Percentiles rank a stretch among this genome's conserved stretches.
Evolutionary conservation across 495 filamentous ascomycete species (phyloP).

Genomic region (Aspergillus campestris): DNA sequence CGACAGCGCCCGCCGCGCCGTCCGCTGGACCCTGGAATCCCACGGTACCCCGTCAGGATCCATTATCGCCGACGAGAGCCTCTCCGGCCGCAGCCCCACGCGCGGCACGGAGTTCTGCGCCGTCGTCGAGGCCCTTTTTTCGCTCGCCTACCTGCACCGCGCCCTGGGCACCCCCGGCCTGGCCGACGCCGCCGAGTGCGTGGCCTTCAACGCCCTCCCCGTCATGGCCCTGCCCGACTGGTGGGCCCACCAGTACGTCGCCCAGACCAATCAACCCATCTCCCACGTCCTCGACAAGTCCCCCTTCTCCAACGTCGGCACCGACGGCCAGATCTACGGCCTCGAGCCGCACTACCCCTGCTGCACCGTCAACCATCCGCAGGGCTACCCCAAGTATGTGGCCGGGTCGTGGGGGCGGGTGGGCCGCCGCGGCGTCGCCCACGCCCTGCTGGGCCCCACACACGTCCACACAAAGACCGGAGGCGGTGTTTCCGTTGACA

Average conservation of each 20-base stretch:
- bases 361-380: slow-evolving; percentile 57
- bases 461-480: slow-evolving; percentile 3
- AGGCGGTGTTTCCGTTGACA: not conserved
- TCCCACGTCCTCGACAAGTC: slow-evolving; percentile 31
- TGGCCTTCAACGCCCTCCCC: slow-evolving; percentile 54
- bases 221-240: slow-evolving; percentile 47
- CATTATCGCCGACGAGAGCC: slow-evolving; percentile 32
- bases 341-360: slow-evolving; percentile 42
- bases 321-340: slow-evolving; percentile 7
- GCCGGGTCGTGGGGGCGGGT: slow-evolving; percentile 8
- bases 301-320: slow-evolving; percentile 43
- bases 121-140: slow-evolving; percentile 31
- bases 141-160: slow-evolving; percentile 34
- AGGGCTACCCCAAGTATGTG: slow-evolving; percentile 53
- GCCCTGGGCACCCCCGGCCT: slow-evolving; percentile 38
- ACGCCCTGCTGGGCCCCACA: slow-evolving; percentile 15
- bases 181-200: slow-evolving; percentile 48
- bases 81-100: slow-evolving; percentile 21
- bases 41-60: slow-evolving; percentile 35
- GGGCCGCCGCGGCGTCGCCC: slow-evolving; percentile 9
- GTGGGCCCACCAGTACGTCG: slow-evolving; percentile 56
- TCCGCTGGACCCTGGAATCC: slow-evolving; percentile 41
- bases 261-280: slow-evolving; percentile 48
- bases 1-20: slow-evolving; percentile 27
- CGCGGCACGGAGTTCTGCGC: slow-evolving; percentile 36